phyloP scores from a whole-genome alignment of 768 basidiomycete species.

The Termitomyces sp. region DNA sequence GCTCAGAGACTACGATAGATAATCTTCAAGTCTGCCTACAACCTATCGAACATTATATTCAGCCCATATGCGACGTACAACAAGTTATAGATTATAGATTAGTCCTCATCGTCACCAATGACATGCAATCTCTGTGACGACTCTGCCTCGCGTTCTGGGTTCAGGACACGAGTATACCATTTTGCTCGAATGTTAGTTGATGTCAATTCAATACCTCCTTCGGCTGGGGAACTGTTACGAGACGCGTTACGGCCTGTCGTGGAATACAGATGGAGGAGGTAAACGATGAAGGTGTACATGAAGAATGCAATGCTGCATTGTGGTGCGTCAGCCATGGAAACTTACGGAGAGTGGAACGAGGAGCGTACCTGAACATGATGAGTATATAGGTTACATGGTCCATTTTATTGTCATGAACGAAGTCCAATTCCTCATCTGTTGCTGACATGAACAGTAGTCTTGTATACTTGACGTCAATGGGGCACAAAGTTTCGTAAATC shows the following conservation, averaged over 20 bases:
- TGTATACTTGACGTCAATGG: neutral
- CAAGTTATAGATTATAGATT: slow-evolving; percentile 2
- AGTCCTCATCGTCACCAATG: slow-evolving; percentile 29
- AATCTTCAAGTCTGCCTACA: neutral
- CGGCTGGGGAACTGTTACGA: neutral
- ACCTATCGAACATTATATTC: neutral
- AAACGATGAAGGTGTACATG: slow-evolving; percentile 67
- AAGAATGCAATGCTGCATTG: slow-evolving; percentile 62
- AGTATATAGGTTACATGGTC: slow-evolving; percentile 90
- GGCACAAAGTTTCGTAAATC: neutral
- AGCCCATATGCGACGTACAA: neutral
- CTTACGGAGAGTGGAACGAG: neutral
- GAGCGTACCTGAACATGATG: slow-evolving; percentile 69
- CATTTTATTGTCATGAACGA: slow-evolving; percentile 66
- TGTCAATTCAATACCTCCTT: slow-evolving; percentile 12
- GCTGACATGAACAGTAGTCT: slow-evolving; percentile 88
- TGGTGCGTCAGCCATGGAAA: neutral
- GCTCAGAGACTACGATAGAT: neutral
- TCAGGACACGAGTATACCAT: slow-evolving; percentile 64
- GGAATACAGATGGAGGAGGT: slow-evolving; percentile 65
- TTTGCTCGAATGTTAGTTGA: slow-evolving; percentile 29
- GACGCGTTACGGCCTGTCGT: slow-evolving; percentile 56
- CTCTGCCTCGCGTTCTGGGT: slow-evolving; percentile 18
- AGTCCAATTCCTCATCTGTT: slow-evolving; percentile 85
- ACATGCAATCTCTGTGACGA: slow-evolving; percentile 17